A percentile compares a stretch with the other conserved stretches of the same genome.
Conservation (phyloP, 768 basidiomycete genomes). For the Psilocybe tampanensis region DNA sequence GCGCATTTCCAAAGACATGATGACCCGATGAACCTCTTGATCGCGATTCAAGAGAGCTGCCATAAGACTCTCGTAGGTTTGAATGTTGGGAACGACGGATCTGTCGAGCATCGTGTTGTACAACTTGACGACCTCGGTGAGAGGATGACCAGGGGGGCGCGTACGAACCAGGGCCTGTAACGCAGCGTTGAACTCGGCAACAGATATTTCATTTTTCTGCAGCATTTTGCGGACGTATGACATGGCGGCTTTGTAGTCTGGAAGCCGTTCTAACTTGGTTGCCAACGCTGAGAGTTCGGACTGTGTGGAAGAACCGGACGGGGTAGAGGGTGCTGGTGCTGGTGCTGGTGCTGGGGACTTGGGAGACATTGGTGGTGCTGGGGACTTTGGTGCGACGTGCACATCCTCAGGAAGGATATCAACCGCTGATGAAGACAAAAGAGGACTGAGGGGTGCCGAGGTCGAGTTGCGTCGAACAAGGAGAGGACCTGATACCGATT, state of each 20-base stretch:
- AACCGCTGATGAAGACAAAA: constrained; percentile 16
- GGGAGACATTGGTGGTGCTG: neutral
- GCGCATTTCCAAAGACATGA: constrained; percentile 45
- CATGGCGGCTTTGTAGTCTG: constrained; percentile 13
- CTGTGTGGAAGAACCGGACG: neutral
- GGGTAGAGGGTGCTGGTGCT: neutral
- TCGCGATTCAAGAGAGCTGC: constrained; percentile 67
- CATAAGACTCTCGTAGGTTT: constrained; percentile 67
- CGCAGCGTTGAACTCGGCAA: constrained; percentile 64
- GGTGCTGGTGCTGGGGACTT: constrained; percentile 1
- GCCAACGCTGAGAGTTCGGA: neutral
- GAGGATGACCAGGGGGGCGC: constrained; percentile 51
- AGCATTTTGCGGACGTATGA: constrained; percentile 30
- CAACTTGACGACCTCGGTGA: constrained; percentile 58
- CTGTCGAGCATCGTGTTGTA: constrained; percentile 74
- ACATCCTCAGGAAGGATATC: constrained; percentile 17
- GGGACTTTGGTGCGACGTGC: constrained; percentile 2
- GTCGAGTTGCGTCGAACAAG: constrained; percentile 53
- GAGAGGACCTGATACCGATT: constrained; percentile 29
- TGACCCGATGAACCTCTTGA: constrained; percentile 54
- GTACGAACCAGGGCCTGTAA: constrained; percentile 53
- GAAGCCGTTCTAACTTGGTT: constrained; percentile 7
- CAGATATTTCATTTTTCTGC: constrained; percentile 33
- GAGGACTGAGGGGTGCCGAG: constrained; percentile 31
- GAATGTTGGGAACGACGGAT: constrained; percentile 60